Conservation (phyloP, 768 basidiomycete genomes). For the Psilocybe azurescens region DNA sequence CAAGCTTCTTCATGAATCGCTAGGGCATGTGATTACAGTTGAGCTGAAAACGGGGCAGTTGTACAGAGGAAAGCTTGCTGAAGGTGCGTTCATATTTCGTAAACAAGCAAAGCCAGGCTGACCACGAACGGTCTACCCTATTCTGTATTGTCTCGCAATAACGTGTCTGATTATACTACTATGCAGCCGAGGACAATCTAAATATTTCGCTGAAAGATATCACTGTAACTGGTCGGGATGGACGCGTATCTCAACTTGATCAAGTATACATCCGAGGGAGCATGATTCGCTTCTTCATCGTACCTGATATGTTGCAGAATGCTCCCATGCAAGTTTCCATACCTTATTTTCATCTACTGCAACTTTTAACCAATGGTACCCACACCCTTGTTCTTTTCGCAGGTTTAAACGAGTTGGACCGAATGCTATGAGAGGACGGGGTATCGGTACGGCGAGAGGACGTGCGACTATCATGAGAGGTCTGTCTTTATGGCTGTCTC, state of each 20-base stretch:
- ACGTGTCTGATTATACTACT: conserved; percentile 20
- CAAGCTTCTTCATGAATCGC: conserved; percentile 94
- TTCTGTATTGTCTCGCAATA: conserved; percentile 9
- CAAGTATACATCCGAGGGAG: conserved; percentile 99
- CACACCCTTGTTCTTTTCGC: conserved; percentile 14
- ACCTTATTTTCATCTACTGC: neutral
- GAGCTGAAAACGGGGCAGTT: conserved; percentile 98
- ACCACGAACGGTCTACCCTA: conserved; percentile 12
- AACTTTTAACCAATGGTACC: conserved; percentile 14
- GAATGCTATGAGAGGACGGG: conserved; percentile 97
- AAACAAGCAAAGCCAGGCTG: neutral
- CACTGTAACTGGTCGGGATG: conserved; percentile 97
- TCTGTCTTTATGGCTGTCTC: conserved; percentile 42
- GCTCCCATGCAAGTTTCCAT: conserved; percentile 81
- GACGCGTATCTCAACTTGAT: conserved; percentile 97
- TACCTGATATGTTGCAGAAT: conserved; percentile 99
- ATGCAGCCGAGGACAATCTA: conserved; percentile 93
- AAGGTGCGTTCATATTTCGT: conserved; percentile 62
- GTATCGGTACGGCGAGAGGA: conserved; percentile 99
- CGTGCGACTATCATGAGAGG: conserved; percentile 98
- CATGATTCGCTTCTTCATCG: conserved; percentile 98
- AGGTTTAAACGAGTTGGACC: conserved; percentile 99
- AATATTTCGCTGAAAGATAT: conserved; percentile 97
- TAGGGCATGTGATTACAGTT: conserved; percentile 97
- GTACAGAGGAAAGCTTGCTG: conserved; percentile 95